These are phyloP conservation scores for Fusarium verticillioides DNA, from an alignment of 2,329 filamentous ascomycete genomes.

Conservation along the genomic window DNA sequence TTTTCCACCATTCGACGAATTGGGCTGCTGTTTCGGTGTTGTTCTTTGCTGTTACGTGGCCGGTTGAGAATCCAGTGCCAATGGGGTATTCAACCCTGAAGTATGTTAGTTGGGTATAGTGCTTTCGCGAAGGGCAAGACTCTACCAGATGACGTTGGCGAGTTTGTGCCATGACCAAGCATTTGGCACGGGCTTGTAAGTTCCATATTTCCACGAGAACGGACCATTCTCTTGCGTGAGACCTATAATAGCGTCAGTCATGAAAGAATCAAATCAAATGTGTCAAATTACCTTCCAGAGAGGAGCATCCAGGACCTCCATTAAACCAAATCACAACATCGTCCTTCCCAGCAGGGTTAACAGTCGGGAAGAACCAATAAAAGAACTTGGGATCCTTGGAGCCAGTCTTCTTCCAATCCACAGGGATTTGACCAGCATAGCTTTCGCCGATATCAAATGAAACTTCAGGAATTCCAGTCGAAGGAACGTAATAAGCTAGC, in stretches of 20 bases:
- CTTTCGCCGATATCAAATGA: conserved; percentile 16
- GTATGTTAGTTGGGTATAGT: rapidly evolving
- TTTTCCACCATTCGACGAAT: conserved; percentile 20
- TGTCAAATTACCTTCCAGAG: background rate
- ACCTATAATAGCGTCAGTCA: background rate
- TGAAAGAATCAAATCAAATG: rapidly evolving
- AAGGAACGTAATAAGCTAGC: background rate
- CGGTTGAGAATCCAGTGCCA: conserved; percentile 14
- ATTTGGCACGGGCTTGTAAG: conserved; percentile 12
- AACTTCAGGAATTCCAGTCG: background rate
- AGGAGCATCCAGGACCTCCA: conserved; percentile 28
- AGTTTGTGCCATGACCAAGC: conserved; percentile 24
- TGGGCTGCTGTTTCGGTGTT: conserved; percentile 12
- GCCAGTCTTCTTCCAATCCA: conserved; percentile 21
- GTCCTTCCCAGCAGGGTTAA: conserved; percentile 37
- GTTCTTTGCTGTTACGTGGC: conserved; percentile 10
- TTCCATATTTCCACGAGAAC: conserved; percentile 19
- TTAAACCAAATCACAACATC: conserved; percentile 40
- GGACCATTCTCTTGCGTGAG: conserved; percentile 20
- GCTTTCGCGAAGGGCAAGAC: rapidly evolving
- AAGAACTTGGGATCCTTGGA: conserved; percentile 33
- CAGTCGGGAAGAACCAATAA: conserved; percentile 40
- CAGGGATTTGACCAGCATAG: conserved; percentile 13
- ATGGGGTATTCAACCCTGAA: conserved; percentile 17
- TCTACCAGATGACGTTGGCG: conserved; percentile 14